Evolutionary conservation across 2,329 filamentous ascomycete species (phyloP), one percentile per base, ranked within the genome.

Genomic region (Hypoxylon sp.): DNA sequence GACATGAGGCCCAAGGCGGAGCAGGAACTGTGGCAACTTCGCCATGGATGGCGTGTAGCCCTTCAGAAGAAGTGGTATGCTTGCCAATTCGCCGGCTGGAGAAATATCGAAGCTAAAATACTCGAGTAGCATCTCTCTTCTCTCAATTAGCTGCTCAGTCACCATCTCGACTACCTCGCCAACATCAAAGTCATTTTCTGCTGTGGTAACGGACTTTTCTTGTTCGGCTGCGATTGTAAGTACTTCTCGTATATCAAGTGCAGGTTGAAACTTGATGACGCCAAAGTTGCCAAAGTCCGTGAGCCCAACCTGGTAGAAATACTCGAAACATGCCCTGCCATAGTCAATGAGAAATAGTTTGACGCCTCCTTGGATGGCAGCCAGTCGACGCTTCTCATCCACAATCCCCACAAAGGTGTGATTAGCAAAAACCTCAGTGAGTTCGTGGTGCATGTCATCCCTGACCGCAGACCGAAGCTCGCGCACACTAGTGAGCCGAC

Each of bases 201-300:
- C 65, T 38, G 36, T 73, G 36, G 38, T 70, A 37, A 58, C 74
- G n/a, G 73, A 72, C 64, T 83, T 83, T 67, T 96, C 90, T 21
- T 84, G 75, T 34, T 89, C 82, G 1, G 86, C 90, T 1, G 86
- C 93, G 30, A 96, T 81, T 8, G 75, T 73, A 9, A 99, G 78
- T 4, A 97, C 71, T 48, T 89, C 83, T 3, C 78, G 74, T 4
- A 99, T 73, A 50, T 84, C 78, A 1, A 97, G 79, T 0, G 91
- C 81, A 2, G 91, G 89, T 37, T 85, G 82, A 63, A 99, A 91
- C 7, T 83, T 84, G 51, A 99, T 91, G 15, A 78, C 72, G 2
- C 94, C 94, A 65, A 96, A 97, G 68, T 99, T 99, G 1, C 89
- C 91, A 72, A 99, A 99, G 67, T 99, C 91, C 0, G 91, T 96